phyloP scores from a whole-genome alignment of 306 rosid species.

The Astragalus glycyphyllos region DNA sequence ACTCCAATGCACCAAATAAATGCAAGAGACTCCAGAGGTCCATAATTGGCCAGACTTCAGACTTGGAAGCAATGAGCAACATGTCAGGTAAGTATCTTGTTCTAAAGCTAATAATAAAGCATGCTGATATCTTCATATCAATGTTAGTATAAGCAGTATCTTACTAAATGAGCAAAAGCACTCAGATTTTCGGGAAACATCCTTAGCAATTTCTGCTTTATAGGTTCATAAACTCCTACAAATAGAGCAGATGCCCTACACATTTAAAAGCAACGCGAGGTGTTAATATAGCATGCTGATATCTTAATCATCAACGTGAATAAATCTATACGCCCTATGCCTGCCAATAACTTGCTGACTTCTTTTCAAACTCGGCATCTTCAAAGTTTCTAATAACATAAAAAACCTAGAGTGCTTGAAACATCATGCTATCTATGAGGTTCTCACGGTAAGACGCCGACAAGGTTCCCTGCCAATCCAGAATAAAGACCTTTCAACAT shows the following conservation, averaged over 20 bases:
- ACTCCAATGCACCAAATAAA: slow-evolving; percentile 39
- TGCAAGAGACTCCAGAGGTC: slow-evolving; percentile 25
- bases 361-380: slow-evolving; percentile 26
- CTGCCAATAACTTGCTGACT: slow-evolving; percentile 32
- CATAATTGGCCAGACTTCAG: slow-evolving; percentile 31
- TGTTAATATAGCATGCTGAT: neutral
- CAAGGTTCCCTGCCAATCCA: slow-evolving; percentile 95
- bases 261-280: slow-evolving; percentile 38
- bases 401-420: slow-evolving; percentile 39
- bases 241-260: slow-evolving; percentile 95
- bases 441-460: slow-evolving; percentile 95
- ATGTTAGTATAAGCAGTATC: slow-evolving; percentile 49
- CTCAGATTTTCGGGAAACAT: slow-evolving; percentile 83
- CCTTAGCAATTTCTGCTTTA: slow-evolving; percentile 83
- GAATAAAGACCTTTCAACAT: slow-evolving; percentile 86
- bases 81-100: neutral
- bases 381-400: slow-evolving; percentile 40
- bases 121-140: neutral
- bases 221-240: slow-evolving; percentile 93
- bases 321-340: slow-evolving; percentile 16
- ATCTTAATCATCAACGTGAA: slow-evolving; percentile 11
- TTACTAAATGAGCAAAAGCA: slow-evolving; percentile 91
- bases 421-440: slow-evolving; percentile 44
- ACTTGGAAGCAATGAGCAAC: slow-evolving; percentile 33
- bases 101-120: slow-evolving; percentile 27